These are phyloP conservation scores for Aphanomyces invadans DNA, from an alignment of 352 stramenopile species.

Conservation along the genomic window DNA sequence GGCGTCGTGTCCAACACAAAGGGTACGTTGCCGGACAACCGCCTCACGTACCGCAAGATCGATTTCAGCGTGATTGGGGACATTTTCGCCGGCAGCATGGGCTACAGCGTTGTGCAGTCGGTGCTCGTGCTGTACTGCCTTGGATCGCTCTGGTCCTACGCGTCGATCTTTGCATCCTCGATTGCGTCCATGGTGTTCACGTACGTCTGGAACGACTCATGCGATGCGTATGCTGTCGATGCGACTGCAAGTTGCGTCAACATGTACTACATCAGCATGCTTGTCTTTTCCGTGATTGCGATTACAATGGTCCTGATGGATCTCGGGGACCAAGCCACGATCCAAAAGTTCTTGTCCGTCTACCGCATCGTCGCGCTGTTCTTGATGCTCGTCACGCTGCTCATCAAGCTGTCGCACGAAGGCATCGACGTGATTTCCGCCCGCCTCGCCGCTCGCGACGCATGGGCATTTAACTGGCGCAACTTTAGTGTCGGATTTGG, in stretches of 20 bases:
- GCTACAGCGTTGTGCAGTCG: slow-evolving; percentile 55
- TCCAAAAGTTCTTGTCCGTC: slow-evolving; percentile 75
- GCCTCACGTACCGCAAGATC: slow-evolving; percentile 81
- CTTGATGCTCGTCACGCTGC: slow-evolving; percentile 73
- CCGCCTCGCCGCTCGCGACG: slow-evolving; percentile 41
- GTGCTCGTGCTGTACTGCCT: slow-evolving; percentile 71
- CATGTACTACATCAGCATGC: slow-evolving; percentile 70
- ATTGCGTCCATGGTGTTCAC: slow-evolving; percentile 70
- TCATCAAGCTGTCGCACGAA: slow-evolving; percentile 58
- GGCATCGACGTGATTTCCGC: slow-evolving; percentile 34
- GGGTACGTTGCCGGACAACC: slow-evolving; percentile 43
- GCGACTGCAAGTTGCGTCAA: slow-evolving; percentile 47
- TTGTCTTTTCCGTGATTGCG: slow-evolving; percentile 61
- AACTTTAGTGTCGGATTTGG: slow-evolving; percentile 81
- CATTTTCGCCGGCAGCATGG: slow-evolving; percentile 69
- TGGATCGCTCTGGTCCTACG: slow-evolving; percentile 75
- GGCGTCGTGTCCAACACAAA: slow-evolving; percentile 54
- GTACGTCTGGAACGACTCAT: slow-evolving; percentile 53
- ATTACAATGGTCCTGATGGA: slow-evolving; percentile 78
- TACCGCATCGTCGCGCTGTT: slow-evolving; percentile 72
- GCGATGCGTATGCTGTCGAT: slow-evolving; percentile 53
- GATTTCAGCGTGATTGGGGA: slow-evolving; percentile 75
- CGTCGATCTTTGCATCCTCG: slow-evolving; percentile 81
- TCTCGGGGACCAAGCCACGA: slow-evolving; percentile 69
- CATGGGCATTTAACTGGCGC: slow-evolving; percentile 49